Evolutionary conservation across 345 rosid genomes (phyloP), one percentile per base, ranked within the genome.

Genomic region (Eucalyptus polyanthemos): DNA sequence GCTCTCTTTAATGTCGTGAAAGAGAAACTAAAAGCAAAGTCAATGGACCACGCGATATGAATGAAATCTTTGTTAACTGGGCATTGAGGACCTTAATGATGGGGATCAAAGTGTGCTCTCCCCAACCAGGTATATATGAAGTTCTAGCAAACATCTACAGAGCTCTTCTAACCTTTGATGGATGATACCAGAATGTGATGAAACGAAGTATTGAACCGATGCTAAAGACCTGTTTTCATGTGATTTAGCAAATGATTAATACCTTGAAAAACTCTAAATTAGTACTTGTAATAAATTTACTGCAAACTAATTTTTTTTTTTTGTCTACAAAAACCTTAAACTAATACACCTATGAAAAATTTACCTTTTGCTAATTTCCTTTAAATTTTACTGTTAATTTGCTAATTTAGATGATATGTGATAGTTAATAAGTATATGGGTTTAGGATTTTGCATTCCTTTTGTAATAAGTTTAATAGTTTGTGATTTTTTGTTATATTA

Each of bases 401-500:
- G 1, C 25, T 21, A 4, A 53, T 53, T 53, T 53, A 19, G 58
- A 53, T 53, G 5, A 19, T 5, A 53, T 53, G 58, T 53, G 58
- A 53, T 0, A 53, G 0, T 53, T 0, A 53, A 53, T 4, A 21
- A 0, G 9, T 21, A 21, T 53, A 53, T 0, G 2, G 10, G 5
- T 53, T 21, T 53, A 53, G 22, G 11, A 53, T 53, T 53, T 53
- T 21, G 58, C 24, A 21, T 53, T 53, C 2, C 5, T 53, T 53
- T 53, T 19, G 58, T 53, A 21, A 53, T 19, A 53, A 53, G 58
- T 19, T 53, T 53, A 53, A 0, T 0, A 4, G 1, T 53, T 53
- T 53, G 2, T 53, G 1, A 53, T 53, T 53, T 21, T 53, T 53
- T 5, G 1, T 53, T 53, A 53, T 53, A 53, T 53, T 21, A 53